phyloP scores from a whole-genome alignment of 2,329 filamentous ascomycete species.

The Fusarium nematophilum region DNA sequence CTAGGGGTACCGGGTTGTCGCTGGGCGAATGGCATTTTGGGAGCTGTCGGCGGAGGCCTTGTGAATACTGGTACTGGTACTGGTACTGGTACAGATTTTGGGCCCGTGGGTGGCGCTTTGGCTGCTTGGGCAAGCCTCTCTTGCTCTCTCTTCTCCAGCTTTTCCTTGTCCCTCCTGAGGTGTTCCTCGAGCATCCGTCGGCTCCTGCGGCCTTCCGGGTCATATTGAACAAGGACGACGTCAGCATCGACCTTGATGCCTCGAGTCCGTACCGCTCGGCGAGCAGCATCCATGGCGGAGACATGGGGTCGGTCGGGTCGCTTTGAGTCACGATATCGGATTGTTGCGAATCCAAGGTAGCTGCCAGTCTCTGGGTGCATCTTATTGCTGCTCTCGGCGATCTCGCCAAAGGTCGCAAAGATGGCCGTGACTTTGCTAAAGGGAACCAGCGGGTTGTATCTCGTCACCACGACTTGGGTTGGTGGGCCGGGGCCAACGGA shows the following conservation, averaged over 20 bases:
- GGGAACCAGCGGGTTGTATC: slow-evolving; percentile 91
- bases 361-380: slow-evolving; percentile 95
- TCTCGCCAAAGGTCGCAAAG: slow-evolving; percentile 86
- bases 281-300: slow-evolving; percentile 82
- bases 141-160: slow-evolving; percentile 67
- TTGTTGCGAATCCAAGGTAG: slow-evolving; percentile 92
- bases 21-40: slow-evolving; percentile 80
- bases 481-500: slow-evolving; percentile 91
- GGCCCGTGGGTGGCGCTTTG: slow-evolving; percentile 53
- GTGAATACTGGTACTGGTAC: too few species aligned
- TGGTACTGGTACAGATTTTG: slow-evolving; percentile 46
- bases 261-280: slow-evolving; percentile 79
- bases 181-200: slow-evolving; percentile 80
- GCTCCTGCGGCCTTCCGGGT: slow-evolving; percentile 88
- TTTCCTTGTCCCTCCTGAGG: slow-evolving; percentile 75
- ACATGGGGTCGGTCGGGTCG: slow-evolving; percentile 56
- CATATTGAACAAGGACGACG: slow-evolving; percentile 84
- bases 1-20: slow-evolving; percentile 50
- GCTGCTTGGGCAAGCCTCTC: slow-evolving; percentile 46
- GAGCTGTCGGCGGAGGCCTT: slow-evolving; percentile 81
- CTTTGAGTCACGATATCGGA: slow-evolving; percentile 84
- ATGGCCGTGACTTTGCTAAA: slow-evolving; percentile 81
- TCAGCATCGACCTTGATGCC: slow-evolving; percentile 83
- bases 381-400: slow-evolving; percentile 91
- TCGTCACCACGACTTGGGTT: slow-evolving; percentile 90